Percentiles rank a stretch among this genome's conserved stretches.
phyloP scores from a whole-genome alignment of 225 moss, liverwort and hornwort genomes.

The Marchantia polymorpha region DNA sequence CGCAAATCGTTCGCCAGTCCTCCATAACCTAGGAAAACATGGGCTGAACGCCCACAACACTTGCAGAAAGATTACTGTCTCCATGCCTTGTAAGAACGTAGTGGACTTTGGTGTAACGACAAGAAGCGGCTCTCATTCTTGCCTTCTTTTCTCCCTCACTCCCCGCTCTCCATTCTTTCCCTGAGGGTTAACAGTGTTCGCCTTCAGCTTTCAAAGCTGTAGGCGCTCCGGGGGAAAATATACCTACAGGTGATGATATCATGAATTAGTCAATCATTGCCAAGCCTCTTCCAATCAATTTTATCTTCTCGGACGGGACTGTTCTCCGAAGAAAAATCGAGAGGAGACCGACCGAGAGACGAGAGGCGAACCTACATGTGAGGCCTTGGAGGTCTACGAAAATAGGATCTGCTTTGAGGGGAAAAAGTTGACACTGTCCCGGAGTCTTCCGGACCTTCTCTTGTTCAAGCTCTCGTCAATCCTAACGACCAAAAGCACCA shows the following conservation, averaged over 20 bases:
- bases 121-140: too few relatives aligned
- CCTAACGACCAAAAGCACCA: conserved; percentile 2
- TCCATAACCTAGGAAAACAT: too few relatives aligned
- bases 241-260: not conserved
- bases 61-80: too few relatives aligned
- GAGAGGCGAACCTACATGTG: not conserved
- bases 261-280: not conserved
- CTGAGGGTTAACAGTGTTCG: too few relatives aligned
- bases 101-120: too few relatives aligned
- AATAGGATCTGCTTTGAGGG: not conserved
- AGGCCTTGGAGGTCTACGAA: not conserved
- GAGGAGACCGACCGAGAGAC: not conserved
- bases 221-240: not conserved
- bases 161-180: too few relatives aligned
- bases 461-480: not conserved
- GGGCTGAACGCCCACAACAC: too few relatives aligned
- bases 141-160: too few relatives aligned
- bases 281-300: not conserved
- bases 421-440: not conserved
- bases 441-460: not conserved
- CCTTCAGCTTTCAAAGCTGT: not conserved
- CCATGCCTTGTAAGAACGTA: too few relatives aligned
- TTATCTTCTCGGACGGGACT: not conserved
- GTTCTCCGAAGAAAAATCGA: not conserved
- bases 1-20: too few relatives aligned